Evolutionary conservation across 1,284 basidiomycete genomes (phyloP).

Genomic region (Cutaneotrichosporon cutaneum): DNA sequence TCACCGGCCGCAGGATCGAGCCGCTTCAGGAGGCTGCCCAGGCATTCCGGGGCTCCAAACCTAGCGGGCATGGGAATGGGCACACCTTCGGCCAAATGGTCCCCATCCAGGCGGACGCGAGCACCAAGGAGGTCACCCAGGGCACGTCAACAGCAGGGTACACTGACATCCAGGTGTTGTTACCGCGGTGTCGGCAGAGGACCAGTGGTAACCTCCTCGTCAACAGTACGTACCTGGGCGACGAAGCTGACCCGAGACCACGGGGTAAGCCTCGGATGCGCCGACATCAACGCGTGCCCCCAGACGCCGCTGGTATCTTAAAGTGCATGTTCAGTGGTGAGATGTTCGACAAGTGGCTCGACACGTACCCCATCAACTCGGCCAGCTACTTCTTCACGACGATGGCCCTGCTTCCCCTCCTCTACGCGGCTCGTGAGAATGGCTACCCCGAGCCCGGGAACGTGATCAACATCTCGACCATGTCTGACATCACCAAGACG

Average conservation of each 20-base stretch:
- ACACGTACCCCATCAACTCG: slow-evolving; percentile 18
- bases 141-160: slow-evolving; percentile 19
- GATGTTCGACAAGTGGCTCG: slow-evolving; percentile 38
- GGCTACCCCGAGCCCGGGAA: slow-evolving; percentile 18
- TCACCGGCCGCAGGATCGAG: slow-evolving; percentile 47
- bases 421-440: slow-evolving; percentile 24
- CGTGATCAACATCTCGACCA: slow-evolving; percentile 23
- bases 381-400: slow-evolving; percentile 35
- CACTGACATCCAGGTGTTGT: no score
- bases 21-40: slow-evolving; percentile 35
- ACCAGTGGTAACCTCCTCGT: slow-evolving; percentile 45
- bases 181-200: slow-evolving; percentile 39
- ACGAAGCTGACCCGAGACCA: slow-evolving; percentile 28
- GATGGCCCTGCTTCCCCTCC: slow-evolving; percentile 49
- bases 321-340: slow-evolving; percentile 48
- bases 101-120: slow-evolving; percentile 3
- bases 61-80: background rate
- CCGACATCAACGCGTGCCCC: slow-evolving; percentile 33
- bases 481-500: background rate
- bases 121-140: slow-evolving; percentile 8
- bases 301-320: slow-evolving; percentile 46
- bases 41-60: background rate
- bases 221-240: slow-evolving; percentile 43
- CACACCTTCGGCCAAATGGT: no score
- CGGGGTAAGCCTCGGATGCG: slow-evolving; percentile 22